A percentile compares a stretch with the other conserved stretches of the same genome.
These are phyloP conservation scores for Hordeum vulgare DNA, from an alignment of 176 grass and related monocot species.

Conservation along the genomic window DNA sequence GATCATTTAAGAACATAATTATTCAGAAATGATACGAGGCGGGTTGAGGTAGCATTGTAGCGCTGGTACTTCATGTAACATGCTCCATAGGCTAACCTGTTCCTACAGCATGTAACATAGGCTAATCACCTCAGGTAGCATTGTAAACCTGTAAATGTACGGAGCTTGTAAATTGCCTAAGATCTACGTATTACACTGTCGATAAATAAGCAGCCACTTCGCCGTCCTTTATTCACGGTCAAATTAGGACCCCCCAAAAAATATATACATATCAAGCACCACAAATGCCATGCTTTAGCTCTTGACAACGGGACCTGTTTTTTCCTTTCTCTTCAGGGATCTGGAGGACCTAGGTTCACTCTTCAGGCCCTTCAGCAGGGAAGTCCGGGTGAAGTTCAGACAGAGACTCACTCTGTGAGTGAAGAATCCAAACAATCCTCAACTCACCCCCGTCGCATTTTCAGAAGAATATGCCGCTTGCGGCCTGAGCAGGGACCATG, in stretches of 20 bases:
- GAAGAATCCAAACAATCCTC: background rate
- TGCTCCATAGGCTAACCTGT: too few relatives aligned
- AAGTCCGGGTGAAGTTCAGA: background rate
- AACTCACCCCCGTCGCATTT: background rate
- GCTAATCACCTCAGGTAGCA: too few relatives aligned
- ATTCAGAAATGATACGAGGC: too few relatives aligned
- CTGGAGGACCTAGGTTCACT: background rate
- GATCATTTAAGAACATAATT: background rate
- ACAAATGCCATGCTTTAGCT: background rate
- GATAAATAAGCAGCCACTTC: too few relatives aligned
- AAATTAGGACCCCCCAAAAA: too few relatives aligned
- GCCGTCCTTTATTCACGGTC: too few relatives aligned
- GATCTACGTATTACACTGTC: too few relatives aligned
- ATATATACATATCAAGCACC: background rate
- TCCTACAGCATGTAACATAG: too few relatives aligned
- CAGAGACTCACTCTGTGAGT: background rate
- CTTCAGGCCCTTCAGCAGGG: background rate
- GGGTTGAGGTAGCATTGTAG: too few relatives aligned
- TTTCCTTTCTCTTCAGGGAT: slow-evolving; percentile 14
- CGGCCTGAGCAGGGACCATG: background rate
- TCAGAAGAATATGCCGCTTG: background rate
- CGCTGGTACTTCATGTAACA: too few relatives aligned
- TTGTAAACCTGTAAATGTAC: too few relatives aligned
- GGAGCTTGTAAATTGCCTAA: too few relatives aligned
- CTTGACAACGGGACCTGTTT: background rate